Evolutionary conservation across 352 stramenopile species (phyloP), one percentile per base, ranked within the genome.

Genomic region (Thalassiosira mediterranea): DNA sequence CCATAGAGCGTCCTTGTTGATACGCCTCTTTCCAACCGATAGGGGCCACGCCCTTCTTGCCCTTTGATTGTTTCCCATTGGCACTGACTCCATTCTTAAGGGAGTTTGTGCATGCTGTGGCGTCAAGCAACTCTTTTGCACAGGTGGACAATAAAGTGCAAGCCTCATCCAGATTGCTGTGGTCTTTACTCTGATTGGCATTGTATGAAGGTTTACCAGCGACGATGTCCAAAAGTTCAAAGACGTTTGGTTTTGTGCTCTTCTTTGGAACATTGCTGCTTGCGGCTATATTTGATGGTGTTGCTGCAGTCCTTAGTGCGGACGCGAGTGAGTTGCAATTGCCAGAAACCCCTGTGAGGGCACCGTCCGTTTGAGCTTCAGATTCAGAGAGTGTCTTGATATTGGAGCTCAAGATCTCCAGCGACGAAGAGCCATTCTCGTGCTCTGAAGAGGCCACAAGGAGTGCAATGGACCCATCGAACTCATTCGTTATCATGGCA

Each of bases 401-500:
- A 49, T 66, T 81, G 3, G 65, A 65, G 19, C 17, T 57, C 3
- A 76, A n/a, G 42, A 81, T 44, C 17, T 65, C 31, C 37, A 81
- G 32, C 25, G 54, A 60, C 51, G 46, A 21, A 1, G 52, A 31
- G 32, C 40, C 65, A 56, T 46, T 63, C 21, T 34, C 42, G 13
- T 69, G 47, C 21, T 62, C 46, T 21, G 65, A 51, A 3, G 64
- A 54, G 52, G 72, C 62, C 13, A 81, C 17, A 37, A 81, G 65
- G 37, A 81, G 65, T 7, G 58, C 64, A 49, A 81, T 61, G 23
- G 59, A 81, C 60, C 64, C 72, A 73, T 81, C 53, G 0, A 68
- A 31, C 51, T 72, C 65, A 65, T 73, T 81, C 7, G 72, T 81
- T 25, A 81, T 49, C 72, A 81, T 81, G 26, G 58, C 42, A 62